Base-by-base conservation (phyloP, 2,329 filamentous ascomycete species). In the Balansia obtecta region DNA sequence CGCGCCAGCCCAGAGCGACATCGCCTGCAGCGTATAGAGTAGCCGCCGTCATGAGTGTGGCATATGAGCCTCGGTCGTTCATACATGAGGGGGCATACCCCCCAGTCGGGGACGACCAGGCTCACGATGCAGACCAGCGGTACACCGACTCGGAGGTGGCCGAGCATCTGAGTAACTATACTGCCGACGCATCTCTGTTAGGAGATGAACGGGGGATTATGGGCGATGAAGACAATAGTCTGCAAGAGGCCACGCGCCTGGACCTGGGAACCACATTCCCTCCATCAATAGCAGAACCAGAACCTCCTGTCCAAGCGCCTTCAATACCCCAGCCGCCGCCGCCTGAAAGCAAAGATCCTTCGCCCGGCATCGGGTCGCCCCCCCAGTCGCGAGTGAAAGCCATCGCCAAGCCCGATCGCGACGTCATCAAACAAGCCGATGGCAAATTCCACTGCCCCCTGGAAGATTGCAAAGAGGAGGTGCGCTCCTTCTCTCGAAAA, bases 371-470 rank as follows among this genome's bases (percentile, higher is more conserved):
- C 2, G 61, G 57, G 4, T 68, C 67, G n/a, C 63, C 65, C 12
- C 58, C 61, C 13, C 59, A 64, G 1, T 58, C 64, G 8, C 72
- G 76, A 22, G 65, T 68, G 55, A 79, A 79, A 62, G 65, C 74
- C 3, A 76, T 83, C 13, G 68, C 72, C 3, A 83, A 83, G 58
- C 80, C 80, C 0, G 72, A 78, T 32, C 75, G 80, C 33, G 68
- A 75, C 39, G 72, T 74, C 0, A 68, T 68, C 4, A 82, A 81
- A 66, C 88, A 88, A 57, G 63, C 71, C 1, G 76, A 86, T 22
- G 86, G 86, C n/a, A 83, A 87, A 61, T 93, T 83, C 59, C 76
- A 83, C 50, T 96, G 91, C 66, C 80, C 79, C 15, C 79, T 81
- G 57, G 68, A 75, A 0, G 82, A 84, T 50, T 96, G 90, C 60